Evolutionary conservation across 2,329 filamentous ascomycete species (phyloP), one percentile per base, ranked within the genome.

Genomic region (Knufia petricola): DNA sequence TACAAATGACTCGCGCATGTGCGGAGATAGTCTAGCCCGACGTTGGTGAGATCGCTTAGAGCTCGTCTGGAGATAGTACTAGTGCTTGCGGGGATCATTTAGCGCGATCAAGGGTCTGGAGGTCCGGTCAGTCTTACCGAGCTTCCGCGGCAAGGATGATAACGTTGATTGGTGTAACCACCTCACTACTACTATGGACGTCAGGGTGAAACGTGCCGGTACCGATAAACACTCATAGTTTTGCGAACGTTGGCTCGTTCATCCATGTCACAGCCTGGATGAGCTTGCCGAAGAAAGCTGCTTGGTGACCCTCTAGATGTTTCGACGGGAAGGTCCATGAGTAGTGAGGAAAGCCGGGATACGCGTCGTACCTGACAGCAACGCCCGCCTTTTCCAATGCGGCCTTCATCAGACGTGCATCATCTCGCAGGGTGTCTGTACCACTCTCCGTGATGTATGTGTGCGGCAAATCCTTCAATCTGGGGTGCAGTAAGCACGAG

Each of bases 201-300:
- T n/a, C n/a, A n/a, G n/a, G n/a, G n/a, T n/a, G n/a, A n/a, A n/a
- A n/a, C n/a, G n/a, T n/a, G n/a, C n/a, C n/a, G n/a, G n/a, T n/a
- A n/a, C n/a, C n/a, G n/a, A n/a, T n/a, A 30, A 30, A 7, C 28
- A 30, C 13, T 30, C 28, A 30, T 13, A 7, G 28, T 30, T 30
- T 30, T 30, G 28, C 28, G 13, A 13, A 40, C 3, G 37, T 6
- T 4, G 37, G 21, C 3, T 40, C 37, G 6, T 40, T 7, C n/a
- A 40, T 20, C 41, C 48, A 45, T 8, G 28, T 46, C 10, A 50
- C 32, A 10, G 26, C 48, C 17, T 31, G 26, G 17, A 39, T 30
- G 23, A 50, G 20, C 28, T 50, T 50, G n/a, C 48, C 48, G 15
- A 50, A 37, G 42, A 50, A 50, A 15, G 46, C 48, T n/a, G 26